phyloP scores from a whole-genome alignment of 176 grass and related monocot genomes.

The Miscanthus lutarioriparius region DNA sequence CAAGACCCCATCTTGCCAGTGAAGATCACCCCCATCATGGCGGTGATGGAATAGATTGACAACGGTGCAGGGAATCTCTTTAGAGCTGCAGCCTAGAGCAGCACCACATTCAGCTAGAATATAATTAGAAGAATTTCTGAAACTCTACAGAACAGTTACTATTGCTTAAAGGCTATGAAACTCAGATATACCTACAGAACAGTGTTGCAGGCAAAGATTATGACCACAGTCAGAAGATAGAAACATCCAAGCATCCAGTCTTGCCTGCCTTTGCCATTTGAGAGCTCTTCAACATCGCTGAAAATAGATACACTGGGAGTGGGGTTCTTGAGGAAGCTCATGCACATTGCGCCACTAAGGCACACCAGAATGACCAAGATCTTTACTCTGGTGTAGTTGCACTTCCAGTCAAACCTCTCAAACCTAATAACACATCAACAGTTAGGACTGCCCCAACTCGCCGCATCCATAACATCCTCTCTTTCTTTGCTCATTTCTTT shows the following conservation, averaged over 20 bases:
- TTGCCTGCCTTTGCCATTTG: neutral
- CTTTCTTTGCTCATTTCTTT: too few relatives aligned
- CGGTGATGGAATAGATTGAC: slow-evolving; percentile 30
- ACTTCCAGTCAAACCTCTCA: slow-evolving; percentile 49
- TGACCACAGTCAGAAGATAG: slow-evolving; percentile 37
- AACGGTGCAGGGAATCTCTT: slow-evolving; percentile 45
- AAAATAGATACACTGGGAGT: neutral
- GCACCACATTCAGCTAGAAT: neutral
- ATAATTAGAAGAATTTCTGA: too few relatives aligned
- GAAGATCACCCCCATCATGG: too few relatives aligned
- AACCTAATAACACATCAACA: slow-evolving; percentile 14
- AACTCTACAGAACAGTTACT: too few relatives aligned
- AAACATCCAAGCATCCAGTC: slow-evolving; percentile 45
- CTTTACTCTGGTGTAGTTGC: slow-evolving; percentile 50
- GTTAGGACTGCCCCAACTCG: too few relatives aligned
- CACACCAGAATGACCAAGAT: slow-evolving; percentile 51
- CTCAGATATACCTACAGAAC: slow-evolving; percentile 44
- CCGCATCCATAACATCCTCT: too few relatives aligned
- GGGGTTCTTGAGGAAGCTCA: slow-evolving; percentile 49
- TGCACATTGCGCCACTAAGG: slow-evolving; percentile 47
- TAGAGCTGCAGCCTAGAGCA: slow-evolving; percentile 39
- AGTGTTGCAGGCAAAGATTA: slow-evolving; percentile 41
- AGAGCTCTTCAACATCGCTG: neutral
- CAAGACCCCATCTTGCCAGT: slow-evolving; percentile 49
- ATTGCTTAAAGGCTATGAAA: too few relatives aligned